phyloP scores from a whole-genome alignment of 2,329 filamentous ascomycete genomes.

The Diaporthe australafricana region DNA sequence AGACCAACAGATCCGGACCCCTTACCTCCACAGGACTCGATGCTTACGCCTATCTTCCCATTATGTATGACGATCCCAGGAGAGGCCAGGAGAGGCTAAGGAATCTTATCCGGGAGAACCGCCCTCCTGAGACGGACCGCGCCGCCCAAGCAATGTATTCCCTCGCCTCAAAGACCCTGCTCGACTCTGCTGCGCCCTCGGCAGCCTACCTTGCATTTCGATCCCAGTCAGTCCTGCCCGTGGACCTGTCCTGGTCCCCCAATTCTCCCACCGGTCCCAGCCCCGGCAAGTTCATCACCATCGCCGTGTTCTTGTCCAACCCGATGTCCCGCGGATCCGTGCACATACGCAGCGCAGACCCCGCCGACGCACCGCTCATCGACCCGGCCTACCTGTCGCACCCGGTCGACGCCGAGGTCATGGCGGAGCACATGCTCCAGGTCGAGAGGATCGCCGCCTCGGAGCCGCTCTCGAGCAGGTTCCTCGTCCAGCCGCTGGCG shows the following conservation, averaged over 20 bases:
- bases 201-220: not conserved
- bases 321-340: not conserved
- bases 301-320: not conserved
- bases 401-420: not conserved
- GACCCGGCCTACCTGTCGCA: slow-evolving; percentile 10
- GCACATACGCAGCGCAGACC: not conserved
- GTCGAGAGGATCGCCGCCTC: slow-evolving; percentile 39
- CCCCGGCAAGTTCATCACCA: not conserved
- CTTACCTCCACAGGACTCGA: not conserved
- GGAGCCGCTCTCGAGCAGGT: slow-evolving; percentile 47
- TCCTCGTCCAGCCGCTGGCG: not conserved
- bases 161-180: not conserved
- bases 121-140: not conserved
- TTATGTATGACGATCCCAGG: not conserved
- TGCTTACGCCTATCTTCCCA: not conserved
- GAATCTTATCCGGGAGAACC: not conserved
- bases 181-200: not conserved
- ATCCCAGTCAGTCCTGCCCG: not conserved
- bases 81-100: not conserved
- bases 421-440: not conserved
- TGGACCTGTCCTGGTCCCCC: not conserved
- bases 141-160: not conserved
- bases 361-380: not conserved
- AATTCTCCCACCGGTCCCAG: not conserved
- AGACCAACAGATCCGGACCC: not conserved